Conservation (phyloP, 305 asterid species). For the Fraxinus greggii region DNA sequence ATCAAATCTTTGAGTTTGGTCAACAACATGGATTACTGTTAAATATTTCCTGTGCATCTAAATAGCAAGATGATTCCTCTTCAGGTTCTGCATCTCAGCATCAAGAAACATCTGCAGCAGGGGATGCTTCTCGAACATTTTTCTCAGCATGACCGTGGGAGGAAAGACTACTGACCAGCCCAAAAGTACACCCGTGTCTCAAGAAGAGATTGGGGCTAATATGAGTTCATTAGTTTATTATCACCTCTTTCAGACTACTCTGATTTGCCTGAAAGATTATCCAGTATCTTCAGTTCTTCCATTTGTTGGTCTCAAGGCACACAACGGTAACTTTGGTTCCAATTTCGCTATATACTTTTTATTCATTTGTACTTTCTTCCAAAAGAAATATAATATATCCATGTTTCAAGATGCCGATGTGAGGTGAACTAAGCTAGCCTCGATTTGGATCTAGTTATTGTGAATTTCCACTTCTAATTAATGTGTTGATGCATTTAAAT, state of each 20-base stretch:
- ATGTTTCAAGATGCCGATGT: not conserved
- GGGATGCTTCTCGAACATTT: constrained; percentile 43
- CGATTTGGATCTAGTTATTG: not conserved
- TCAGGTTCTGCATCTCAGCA: constrained; percentile 51
- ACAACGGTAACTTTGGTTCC: not conserved
- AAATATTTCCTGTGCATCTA: not conserved
- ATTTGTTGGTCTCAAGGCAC: not conserved
- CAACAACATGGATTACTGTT: not conserved
- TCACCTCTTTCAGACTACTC: constrained; percentile 1
- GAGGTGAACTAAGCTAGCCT: not conserved
- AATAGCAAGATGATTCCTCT: constrained; percentile 8
- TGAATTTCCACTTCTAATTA: not conserved
- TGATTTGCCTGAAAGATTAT: constrained; percentile 2
- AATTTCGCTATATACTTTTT: not conserved
- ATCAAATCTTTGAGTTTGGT: not conserved
- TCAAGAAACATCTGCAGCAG: constrained; percentile 39
- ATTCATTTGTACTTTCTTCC: not conserved
- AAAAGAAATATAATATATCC: not conserved
- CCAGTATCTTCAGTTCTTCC: not conserved
- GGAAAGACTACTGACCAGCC: constrained; percentile 92
- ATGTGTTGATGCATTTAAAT: not conserved
- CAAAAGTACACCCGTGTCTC: constrained; percentile 67
- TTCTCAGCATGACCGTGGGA: constrained; percentile 52
- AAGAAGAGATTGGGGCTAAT: constrained; percentile 68
- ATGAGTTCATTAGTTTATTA: not conserved